Evolutionary conservation across 129 eudicot genomes (phyloP), one percentile per base, ranked within the genome.

Genomic region (Logfia minima): DNA sequence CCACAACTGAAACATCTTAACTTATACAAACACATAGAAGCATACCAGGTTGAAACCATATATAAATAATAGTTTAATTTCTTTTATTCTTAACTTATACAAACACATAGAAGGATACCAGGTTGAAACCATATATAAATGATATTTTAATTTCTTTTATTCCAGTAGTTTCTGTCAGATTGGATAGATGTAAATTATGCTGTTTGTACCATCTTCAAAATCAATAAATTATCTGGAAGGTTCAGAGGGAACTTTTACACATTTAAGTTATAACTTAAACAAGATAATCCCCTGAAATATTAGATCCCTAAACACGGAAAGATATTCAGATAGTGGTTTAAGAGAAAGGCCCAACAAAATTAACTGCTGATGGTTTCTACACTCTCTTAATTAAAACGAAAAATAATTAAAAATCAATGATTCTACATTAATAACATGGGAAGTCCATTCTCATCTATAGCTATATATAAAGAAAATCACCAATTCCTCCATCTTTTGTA

Each of bases 401-500:
- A 56, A 23, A 26, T 23, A 10, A 7, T 63, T 63, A 23, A 55
- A 22, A 72, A 18, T 6, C 34, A 8, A 72, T 56, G 32, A 56
- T 31, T n/a, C 3, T n/a, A 53, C 76, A 53, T 71, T 17, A 52
- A 53, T 52, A 71, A 71, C 45, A 71, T 71, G 45, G 48, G 45
- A 71, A 53, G 29, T 28, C 41, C 45, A 71, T 58, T 29, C 48
- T 52, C 65, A 52, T 71, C 23, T 52, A 71, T 72, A 53, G 6
- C 10, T 73, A 32, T 32, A 2, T 34, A 58, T 22, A 34, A 73
- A 73, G 23, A 21, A 59, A 7, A 66, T 66, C 35, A 9, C 22
- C 23, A 21, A 74, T 10, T 72, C 55, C 32, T 34, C 37, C 77
- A 74, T 59, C 19, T 19, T 74, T 55, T 60, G 53, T 72, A 53